phyloP scores from a whole-genome alignment of 129 eudicot genomes.

The Flaveria brownii region DNA sequence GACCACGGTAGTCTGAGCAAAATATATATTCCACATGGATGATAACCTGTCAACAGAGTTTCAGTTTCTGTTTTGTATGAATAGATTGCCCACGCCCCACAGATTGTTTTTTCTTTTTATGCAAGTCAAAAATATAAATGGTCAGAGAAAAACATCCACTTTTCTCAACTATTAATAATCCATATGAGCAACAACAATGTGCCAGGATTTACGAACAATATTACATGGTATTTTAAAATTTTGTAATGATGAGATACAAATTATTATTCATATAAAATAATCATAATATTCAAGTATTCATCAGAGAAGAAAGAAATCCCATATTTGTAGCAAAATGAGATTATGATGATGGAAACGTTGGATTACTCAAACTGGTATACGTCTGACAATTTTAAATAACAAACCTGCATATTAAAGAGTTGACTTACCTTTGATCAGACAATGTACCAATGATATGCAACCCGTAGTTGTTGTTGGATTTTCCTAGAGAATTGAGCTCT shows the following conservation, averaged over 20 bases:
- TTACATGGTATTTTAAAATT: not conserved
- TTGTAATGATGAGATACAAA: not conserved
- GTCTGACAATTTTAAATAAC: not conserved
- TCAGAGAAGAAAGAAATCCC: not conserved
- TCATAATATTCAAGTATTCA: slow-evolving; percentile 14
- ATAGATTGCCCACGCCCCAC: not conserved
- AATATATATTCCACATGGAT: not conserved
- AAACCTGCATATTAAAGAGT: not conserved
- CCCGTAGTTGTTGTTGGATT: slow-evolving; percentile 51
- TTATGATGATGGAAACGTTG: slow-evolving; percentile 1
- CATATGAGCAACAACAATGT: not conserved
- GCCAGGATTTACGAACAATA: not conserved
- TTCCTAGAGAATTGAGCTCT: slow-evolving; percentile 56
- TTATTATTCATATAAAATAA: not conserved
- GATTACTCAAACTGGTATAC: slow-evolving; percentile 1
- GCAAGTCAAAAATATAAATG: not conserved
- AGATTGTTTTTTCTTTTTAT: not conserved
- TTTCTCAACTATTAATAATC: not conserved
- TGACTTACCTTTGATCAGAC: slow-evolving; percentile 63
- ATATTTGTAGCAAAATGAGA: slow-evolving; percentile 2
- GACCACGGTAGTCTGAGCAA: not conserved
- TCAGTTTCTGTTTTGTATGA: not conserved
- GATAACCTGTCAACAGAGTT: not conserved
- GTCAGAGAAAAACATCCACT: not conserved
- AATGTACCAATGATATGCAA: slow-evolving; percentile 69